A percentile compares a stretch with the other conserved stretches of the same genome.
phyloP scores from a whole-genome alignment of 345 rosid species.

The Eucalyptus erythrocorys region DNA sequence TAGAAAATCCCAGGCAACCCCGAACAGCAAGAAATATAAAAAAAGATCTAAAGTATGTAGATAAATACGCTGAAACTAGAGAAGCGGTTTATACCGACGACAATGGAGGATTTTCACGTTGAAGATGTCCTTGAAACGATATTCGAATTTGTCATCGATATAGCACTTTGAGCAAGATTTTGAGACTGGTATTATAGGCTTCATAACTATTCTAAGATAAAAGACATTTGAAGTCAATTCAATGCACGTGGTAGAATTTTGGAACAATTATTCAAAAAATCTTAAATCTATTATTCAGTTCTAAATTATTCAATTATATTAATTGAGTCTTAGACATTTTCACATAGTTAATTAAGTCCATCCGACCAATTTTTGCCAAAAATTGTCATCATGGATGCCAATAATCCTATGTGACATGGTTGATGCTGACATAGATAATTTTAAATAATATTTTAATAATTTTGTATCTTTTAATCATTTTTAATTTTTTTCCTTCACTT shows the following conservation, averaged over 20 bases:
- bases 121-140: neutral
- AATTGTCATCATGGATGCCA: too few relatives aligned
- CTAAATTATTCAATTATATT: too few relatives aligned
- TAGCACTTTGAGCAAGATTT: neutral
- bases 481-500: too few relatives aligned
- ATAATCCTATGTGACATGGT: fast-evolving
- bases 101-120: neutral
- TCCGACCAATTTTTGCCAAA: too few relatives aligned
- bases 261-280: too few relatives aligned
- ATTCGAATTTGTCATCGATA: neutral
- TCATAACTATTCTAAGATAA: neutral
- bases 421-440: fast-evolving
- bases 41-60: neutral
- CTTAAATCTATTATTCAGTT: too few relatives aligned
- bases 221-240: neutral
- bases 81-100: neutral
- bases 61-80: neutral
- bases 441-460: too few relatives aligned
- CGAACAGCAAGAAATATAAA: neutral
- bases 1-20: neutral
- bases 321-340: too few relatives aligned
- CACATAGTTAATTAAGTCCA: too few relatives aligned
- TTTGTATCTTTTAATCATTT: too few relatives aligned
- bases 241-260: neutral
- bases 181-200: neutral